phyloP scores from a whole-genome alignment of 495 filamentous ascomycete genomes.

The Aspergillus nidulans region DNA sequence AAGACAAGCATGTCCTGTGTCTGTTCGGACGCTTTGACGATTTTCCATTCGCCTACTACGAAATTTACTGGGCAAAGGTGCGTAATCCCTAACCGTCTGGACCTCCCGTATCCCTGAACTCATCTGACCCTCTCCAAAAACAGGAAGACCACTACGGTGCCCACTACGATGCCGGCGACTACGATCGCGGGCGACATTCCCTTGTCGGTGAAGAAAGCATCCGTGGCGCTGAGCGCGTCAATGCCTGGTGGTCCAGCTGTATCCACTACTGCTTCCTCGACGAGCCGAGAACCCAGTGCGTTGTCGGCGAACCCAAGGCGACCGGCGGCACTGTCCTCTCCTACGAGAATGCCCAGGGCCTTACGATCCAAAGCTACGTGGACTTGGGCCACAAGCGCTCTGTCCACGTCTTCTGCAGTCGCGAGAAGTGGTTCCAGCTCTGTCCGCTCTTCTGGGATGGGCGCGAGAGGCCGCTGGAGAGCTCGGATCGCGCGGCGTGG shows the following conservation, averaged over 20 bases:
- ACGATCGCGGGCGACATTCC: constrained; percentile 64
- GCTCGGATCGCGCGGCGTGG: constrained; percentile 44
- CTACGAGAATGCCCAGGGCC: constrained; percentile 63
- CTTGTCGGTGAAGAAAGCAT: constrained; percentile 60
- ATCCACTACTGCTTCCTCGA: constrained; percentile 71
- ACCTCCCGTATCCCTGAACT: not conserved
- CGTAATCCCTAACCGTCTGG: not conserved
- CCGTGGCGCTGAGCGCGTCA: constrained; percentile 61
- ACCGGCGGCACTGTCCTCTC: constrained; percentile 56
- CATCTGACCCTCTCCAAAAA: constrained; percentile 33
- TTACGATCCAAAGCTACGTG: constrained; percentile 60
- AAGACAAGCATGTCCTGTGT: constrained; percentile 58
- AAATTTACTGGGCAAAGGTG: constrained; percentile 70
- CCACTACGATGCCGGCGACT: constrained; percentile 59
- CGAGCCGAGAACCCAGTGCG: constrained; percentile 57
- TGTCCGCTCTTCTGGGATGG: constrained; percentile 54
- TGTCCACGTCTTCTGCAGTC: constrained; percentile 54
- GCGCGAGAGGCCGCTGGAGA: constrained; percentile 40
- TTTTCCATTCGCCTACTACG: constrained; percentile 60
- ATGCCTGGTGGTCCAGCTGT: constrained; percentile 63
- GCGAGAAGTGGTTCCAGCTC: constrained; percentile 66
- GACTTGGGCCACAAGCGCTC: constrained; percentile 64
- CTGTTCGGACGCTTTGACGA: constrained; percentile 61
- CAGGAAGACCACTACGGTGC: constrained; percentile 65
- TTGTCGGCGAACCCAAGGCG: constrained; percentile 63